Evolutionary conservation across 1,284 basidiomycete species (phyloP), one percentile per base, ranked within the genome.

Genomic region (Ganoderma meredithae): DNA sequence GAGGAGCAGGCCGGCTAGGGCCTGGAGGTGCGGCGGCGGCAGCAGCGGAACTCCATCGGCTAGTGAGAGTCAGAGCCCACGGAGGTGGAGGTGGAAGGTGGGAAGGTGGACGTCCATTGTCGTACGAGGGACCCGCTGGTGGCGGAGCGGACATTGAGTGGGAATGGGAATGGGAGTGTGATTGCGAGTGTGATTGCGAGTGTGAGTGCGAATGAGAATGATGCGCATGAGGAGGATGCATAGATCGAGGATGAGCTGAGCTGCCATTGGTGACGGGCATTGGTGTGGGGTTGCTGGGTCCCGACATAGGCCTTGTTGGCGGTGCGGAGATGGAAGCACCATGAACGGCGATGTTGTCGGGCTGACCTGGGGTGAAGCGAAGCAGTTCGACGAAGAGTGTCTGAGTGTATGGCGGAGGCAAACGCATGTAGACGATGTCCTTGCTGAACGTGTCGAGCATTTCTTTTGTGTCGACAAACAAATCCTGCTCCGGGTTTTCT

Each of bases 331-430:
- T 53, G 33, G 62, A 59, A 67, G 65, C 36, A 13, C 71, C 67
- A 64, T 70, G 70, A 22, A 64, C 63, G 36, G 73, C 71, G 31
- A 77, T 67, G 31, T 77, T 80, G 62, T 83, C 82, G 7, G 83
- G 82, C 69, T 85, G 83, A 39, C 86, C 85, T 2, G 86, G 83
- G 0, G 81, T 82, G 70, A 91, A 93, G 33, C 88, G 84, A 65
- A 92, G 83, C 15, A 94, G 85, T 65, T 94, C 92, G 8, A 94
- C 87, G 74, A 92, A 92, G 8, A 94, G 77, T 0, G 92, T 93
- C 66, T 86, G 86, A 6, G 83, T 86, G 69, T 85, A 86, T 0
- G 92, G 91, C 0, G 84, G 84, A 8, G 84, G 82, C 74, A 93
- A 79, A 71, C 87, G 87, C 79, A 86, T 89, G 79, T 89, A 90